phyloP scores from a whole-genome alignment of 208 protist genomes.

The Phytomonas sp. region DNA sequence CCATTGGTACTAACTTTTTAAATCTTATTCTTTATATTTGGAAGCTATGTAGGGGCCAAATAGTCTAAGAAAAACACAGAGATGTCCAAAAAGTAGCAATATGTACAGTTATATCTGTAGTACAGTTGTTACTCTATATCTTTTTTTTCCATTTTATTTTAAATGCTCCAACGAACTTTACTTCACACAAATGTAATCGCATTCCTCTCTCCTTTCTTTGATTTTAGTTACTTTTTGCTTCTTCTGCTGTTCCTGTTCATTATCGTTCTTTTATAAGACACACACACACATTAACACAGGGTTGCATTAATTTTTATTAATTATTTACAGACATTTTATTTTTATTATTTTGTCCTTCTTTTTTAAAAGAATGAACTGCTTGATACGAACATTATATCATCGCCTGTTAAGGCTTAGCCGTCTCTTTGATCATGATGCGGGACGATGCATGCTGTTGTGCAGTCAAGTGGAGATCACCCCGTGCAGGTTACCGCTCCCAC shows the following conservation, averaged over 20 bases:
- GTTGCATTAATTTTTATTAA: conserved; percentile 13
- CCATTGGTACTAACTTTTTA: not conserved
- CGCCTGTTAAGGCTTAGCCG: not conserved
- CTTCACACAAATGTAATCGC: not conserved
- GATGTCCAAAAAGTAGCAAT: not conserved
- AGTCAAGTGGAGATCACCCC: not conserved
- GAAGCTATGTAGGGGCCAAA: not conserved
- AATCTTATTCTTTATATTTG: not conserved
- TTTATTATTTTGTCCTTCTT: conserved; percentile 5
- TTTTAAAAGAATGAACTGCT: not conserved
- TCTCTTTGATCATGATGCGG: not conserved
- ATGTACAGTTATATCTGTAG: not conserved
- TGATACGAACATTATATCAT: not conserved
- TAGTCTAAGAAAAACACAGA: not conserved
- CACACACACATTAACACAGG: not conserved
- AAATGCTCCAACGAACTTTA: not conserved
- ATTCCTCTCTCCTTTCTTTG: conserved; percentile 14
- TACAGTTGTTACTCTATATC: not conserved
- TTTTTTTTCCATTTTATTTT: not conserved
- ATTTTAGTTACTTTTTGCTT: conserved; percentile 8
- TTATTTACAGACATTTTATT: not conserved
- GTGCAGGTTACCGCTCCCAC: not conserved
- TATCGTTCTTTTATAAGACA: conserved; percentile 1
- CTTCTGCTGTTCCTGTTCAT: conserved; percentile 8
- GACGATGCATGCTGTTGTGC: conserved; percentile 1